These are phyloP conservation scores for Pseudogymnoascus sp. DNA, from an alignment of 2,329 filamentous ascomycete genomes.

Conservation along the genomic window DNA sequence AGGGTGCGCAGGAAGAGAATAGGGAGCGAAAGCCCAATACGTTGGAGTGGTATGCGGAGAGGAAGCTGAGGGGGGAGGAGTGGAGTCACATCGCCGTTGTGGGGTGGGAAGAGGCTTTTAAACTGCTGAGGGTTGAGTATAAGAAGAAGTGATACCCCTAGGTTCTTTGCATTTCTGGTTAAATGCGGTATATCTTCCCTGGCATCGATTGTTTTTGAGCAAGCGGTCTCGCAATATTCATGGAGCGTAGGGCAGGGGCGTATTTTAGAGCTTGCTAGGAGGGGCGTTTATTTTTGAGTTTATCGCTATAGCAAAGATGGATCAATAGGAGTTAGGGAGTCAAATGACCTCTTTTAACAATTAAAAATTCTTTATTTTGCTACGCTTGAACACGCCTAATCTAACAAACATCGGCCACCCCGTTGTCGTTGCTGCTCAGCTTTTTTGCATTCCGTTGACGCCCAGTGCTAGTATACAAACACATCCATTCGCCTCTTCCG, in stretches of 20 bases:
- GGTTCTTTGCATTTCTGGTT: not conserved
- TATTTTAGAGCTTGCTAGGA: not conserved
- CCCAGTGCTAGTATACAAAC: constrained; percentile 8
- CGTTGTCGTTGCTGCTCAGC: not conserved
- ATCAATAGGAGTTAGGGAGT: not conserved
- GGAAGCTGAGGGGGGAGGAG: constrained; percentile 38
- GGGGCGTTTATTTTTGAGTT: not conserved
- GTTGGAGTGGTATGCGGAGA: constrained; percentile 42
- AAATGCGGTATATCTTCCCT: not conserved
- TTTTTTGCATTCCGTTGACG: constrained; percentile 7
- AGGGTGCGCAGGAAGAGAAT: not conserved
- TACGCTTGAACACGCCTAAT: constrained; percentile 7
- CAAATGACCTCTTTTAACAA: not conserved
- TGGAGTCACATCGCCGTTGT: constrained; percentile 41
- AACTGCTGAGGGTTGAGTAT: constrained; percentile 3
- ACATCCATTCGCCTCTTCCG: constrained; percentile 7
- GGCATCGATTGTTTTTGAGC: not conserved
- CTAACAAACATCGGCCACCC: constrained; percentile 7
- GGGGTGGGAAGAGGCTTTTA: constrained; percentile 30
- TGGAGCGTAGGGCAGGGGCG: not conserved
- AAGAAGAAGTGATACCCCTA: not conserved
- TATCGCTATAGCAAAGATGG: not conserved
- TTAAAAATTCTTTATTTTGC: not conserved
- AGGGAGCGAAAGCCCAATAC: constrained; percentile 26
- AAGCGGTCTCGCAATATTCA: not conserved